A percentile compares a stretch with the other conserved stretches of the same genome.
Conservation (phyloP, 306 rosid genomes). For the Sicyos edulis region DNA sequence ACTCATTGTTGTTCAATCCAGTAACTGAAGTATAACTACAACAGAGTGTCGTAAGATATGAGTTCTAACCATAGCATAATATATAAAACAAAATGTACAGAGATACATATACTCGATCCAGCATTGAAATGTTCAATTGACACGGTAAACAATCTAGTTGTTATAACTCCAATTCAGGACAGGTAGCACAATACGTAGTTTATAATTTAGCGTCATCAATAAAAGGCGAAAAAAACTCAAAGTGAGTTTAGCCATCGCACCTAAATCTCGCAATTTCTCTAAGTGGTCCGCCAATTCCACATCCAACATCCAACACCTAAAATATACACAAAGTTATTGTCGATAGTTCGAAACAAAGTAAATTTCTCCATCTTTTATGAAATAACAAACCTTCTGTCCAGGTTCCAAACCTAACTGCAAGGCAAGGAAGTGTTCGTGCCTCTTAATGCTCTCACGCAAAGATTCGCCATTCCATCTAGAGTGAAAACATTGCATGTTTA, state of each 20-base stretch:
- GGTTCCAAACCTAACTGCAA: constrained; percentile 71
- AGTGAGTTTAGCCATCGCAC: constrained; percentile 29
- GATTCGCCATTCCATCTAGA: constrained; percentile 84
- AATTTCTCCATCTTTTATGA: neutral
- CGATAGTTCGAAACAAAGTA: constrained; percentile 8
- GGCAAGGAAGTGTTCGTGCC: constrained; percentile 93
- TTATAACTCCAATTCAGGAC: neutral
- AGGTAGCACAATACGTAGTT: neutral
- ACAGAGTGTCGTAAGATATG: neutral
- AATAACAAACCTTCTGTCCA: constrained; percentile 66
- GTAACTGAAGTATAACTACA: constrained; percentile 65
- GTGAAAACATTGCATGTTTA: constrained; percentile 10
- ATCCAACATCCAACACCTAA: constrained; percentile 91
- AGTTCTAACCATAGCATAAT: neutral
- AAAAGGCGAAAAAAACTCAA: neutral
- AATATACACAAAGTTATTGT: neutral
- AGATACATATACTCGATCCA: neutral
- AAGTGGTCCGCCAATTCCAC: constrained; percentile 94
- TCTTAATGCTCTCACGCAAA: constrained; percentile 82
- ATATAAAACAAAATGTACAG: neutral
- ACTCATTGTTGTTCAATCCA: constrained; percentile 94
- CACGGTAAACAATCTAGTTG: neutral
- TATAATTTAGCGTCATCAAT: neutral
- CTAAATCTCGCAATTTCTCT: constrained; percentile 88
- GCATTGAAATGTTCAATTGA: neutral